Conservation (phyloP, 345 rosid species). For the Populus davidiana region DNA sequence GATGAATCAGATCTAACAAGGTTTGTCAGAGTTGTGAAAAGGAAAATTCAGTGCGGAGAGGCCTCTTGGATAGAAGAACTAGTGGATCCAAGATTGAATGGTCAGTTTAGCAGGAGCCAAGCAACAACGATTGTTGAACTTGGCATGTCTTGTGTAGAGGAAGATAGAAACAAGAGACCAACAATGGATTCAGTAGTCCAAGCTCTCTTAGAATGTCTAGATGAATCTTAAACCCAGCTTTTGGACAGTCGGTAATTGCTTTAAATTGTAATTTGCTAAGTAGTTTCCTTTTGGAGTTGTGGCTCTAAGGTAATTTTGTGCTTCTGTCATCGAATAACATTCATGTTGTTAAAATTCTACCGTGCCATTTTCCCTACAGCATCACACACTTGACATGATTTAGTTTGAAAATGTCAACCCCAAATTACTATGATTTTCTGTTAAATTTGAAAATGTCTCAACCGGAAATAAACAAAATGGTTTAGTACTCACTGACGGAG, state of each 20-base stretch:
- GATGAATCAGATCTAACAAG: constrained; percentile 20
- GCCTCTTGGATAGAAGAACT: constrained; percentile 13
- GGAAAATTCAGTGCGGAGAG: neutral
- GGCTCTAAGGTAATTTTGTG: neutral
- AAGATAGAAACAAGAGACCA: constrained; percentile 27
- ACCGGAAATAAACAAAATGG: neutral
- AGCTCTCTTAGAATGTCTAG: constrained; percentile 23
- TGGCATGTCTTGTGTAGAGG: constrained; percentile 24
- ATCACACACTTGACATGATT: no score
- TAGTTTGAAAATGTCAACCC: no score
- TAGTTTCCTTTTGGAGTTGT: neutral
- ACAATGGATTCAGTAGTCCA: constrained; percentile 30
- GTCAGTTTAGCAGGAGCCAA: constrained; percentile 1
- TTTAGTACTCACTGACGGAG: neutral
- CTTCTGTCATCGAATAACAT: neutral
- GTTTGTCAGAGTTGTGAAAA: constrained; percentile 4
- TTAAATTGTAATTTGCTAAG: neutral
- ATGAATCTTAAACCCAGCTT: constrained; percentile 1
- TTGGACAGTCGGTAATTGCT: neutral
- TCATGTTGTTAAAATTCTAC: neutral
- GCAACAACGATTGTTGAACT: constrained; percentile 15
- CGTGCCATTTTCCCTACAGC: neutral
- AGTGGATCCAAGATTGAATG: constrained; percentile 21
- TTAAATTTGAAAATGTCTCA: neutral
- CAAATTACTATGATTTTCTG: neutral